Evolutionary conservation across 805 yeast genomes (phyloP).

Genomic region (Yarrowia sp.): DNA sequence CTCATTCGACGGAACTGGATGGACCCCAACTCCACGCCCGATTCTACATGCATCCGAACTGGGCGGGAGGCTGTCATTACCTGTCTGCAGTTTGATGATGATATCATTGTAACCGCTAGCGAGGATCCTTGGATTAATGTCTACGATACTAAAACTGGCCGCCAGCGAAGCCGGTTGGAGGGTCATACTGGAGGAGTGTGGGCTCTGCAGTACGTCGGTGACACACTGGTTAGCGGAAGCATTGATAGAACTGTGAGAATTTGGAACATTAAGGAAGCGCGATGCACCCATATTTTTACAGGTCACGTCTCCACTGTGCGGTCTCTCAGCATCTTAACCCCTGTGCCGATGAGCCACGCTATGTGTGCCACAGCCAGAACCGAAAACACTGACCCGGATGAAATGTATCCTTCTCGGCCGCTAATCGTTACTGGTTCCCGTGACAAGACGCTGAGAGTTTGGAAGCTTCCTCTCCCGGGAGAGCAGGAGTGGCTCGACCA

Average conservation of each 20-base stretch:
- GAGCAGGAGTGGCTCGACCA: constrained; percentile 50
- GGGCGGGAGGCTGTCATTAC: constrained; percentile 83
- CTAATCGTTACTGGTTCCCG: constrained; percentile 87
- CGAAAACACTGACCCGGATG: constrained; percentile 64
- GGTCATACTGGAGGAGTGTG: constrained; percentile 99
- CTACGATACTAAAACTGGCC: constrained; percentile 78
- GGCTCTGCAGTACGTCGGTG: constrained; percentile 88
- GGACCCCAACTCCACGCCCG: constrained; percentile 72
- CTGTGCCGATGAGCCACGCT: constrained; percentile 50
- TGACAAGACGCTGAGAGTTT: constrained; percentile 81
- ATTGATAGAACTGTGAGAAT: constrained; percentile 93
- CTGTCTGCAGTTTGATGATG: constrained; percentile 90
- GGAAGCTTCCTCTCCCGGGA: constrained; percentile 71
- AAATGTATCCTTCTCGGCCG: constrained; percentile 67
- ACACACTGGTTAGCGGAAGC: constrained; percentile 88
- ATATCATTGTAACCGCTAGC: constrained; percentile 89
- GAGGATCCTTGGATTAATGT: constrained; percentile 85
- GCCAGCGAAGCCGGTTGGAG: constrained; percentile 62
- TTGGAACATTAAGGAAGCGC: constrained; percentile 86
- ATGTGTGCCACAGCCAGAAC: constrained; percentile 56
- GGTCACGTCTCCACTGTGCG: constrained; percentile 95
- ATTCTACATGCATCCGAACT: constrained; percentile 69
- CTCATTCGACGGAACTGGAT: constrained; percentile 78
- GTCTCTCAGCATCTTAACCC: constrained; percentile 82
- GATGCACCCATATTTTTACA: constrained; percentile 86